Evolutionary conservation across 176 grass and related monocot species (phyloP).

Genomic region (Avena atlantica): DNA sequence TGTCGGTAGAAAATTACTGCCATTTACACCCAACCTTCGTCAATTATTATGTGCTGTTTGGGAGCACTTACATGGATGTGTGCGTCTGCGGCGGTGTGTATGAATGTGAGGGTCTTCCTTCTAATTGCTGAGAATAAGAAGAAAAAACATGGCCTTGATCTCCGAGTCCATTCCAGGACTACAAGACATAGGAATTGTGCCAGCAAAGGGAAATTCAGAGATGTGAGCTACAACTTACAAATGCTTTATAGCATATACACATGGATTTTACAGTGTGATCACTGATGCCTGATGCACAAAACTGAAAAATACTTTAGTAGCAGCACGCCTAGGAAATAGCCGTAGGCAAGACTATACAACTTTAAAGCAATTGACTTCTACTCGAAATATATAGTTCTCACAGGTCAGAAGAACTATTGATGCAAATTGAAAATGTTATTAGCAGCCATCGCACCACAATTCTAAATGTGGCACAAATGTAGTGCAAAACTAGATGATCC

Average conservation of each 20-base stretch:
- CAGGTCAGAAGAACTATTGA: neutral
- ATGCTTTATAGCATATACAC: too few species aligned
- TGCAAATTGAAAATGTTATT: neutral
- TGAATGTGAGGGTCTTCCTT: neutral
- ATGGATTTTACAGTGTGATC: neutral
- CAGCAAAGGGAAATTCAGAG: neutral
- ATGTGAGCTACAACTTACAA: neutral
- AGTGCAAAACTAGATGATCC: neutral
- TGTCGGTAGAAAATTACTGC: neutral
- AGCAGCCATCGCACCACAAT: neutral
- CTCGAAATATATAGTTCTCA: neutral
- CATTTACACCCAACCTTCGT: neutral
- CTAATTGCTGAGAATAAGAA: neutral
- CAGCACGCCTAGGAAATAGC: neutral
- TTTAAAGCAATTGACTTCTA: neutral
- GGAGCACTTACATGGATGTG: neutral
- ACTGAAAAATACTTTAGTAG: neutral
- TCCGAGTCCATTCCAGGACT: neutral
- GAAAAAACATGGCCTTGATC: neutral
- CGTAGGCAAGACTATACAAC: neutral
- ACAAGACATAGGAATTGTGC: neutral
- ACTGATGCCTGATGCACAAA: neutral
- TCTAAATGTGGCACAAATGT: neutral
- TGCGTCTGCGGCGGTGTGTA: neutral
- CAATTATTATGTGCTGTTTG: neutral